phyloP scores from a whole-genome alignment of 2,329 filamentous ascomycete genomes.

The Cryphonectria nitschkei region DNA sequence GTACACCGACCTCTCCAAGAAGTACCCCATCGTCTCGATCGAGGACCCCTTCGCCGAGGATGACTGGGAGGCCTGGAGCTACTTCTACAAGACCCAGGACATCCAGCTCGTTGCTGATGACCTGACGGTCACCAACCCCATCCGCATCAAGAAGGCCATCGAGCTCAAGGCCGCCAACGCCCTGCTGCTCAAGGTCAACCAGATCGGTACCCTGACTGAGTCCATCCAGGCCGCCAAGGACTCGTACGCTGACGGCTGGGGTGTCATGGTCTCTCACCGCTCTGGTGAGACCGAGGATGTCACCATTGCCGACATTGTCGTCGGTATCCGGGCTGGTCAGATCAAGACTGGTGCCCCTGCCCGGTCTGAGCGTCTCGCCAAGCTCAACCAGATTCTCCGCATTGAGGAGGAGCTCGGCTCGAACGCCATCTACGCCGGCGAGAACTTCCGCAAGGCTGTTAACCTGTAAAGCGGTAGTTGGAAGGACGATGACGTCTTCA shows the following conservation, averaged over 20 bases:
- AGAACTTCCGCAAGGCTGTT: constrained; percentile 88
- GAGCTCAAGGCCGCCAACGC: constrained; percentile 99
- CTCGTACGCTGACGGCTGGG: constrained; percentile 93
- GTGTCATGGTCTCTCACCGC: constrained; percentile 99
- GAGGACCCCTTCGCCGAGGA: constrained; percentile 99
- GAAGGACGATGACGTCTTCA: constrained; percentile 13
- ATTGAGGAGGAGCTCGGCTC: constrained; percentile 98
- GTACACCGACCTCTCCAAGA: constrained; percentile 85
- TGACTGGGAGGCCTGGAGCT: constrained; percentile 99
- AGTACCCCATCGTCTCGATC: constrained; percentile 98
- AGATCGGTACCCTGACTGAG: constrained; percentile 98
- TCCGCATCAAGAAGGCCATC: constrained; percentile 99
- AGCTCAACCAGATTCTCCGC: constrained; percentile 99
- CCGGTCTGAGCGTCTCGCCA: constrained; percentile 96
- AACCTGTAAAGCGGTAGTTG: constrained; percentile 71
- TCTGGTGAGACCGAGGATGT: constrained; percentile 99
- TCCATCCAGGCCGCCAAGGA: constrained; percentile 99
- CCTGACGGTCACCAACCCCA: constrained; percentile 97
- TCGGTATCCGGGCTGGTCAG: constrained; percentile 94
- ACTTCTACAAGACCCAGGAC: constrained; percentile 99
- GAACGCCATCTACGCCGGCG: constrained; percentile 88
- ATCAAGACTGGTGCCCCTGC: constrained; percentile 98
- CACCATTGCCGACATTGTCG: constrained; percentile 96
- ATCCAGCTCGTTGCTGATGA: constrained; percentile 99
- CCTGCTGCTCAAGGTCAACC: constrained; percentile 99